phyloP scores from a whole-genome alignment of 2,329 filamentous ascomycete genomes.

The Torrubiella hemipterigena region DNA sequence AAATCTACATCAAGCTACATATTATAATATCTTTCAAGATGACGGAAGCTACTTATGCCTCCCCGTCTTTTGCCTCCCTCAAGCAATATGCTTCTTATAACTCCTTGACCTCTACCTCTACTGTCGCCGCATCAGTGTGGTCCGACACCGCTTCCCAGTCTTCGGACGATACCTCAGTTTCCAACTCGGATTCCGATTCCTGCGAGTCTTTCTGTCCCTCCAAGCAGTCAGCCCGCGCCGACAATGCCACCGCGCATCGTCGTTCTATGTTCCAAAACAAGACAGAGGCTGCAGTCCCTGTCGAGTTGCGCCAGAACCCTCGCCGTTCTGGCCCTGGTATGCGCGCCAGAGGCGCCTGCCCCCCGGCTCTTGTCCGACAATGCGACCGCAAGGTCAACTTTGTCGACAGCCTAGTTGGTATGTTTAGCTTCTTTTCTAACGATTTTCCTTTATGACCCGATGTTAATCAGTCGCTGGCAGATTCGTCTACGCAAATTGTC shows the following conservation, averaged over 20 bases:
- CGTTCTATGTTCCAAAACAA: constrained; percentile 15
- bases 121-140: constrained; percentile 67
- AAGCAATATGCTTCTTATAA: constrained; percentile 49
- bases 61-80: constrained; percentile 37
- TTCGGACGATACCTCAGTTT: constrained; percentile 56
- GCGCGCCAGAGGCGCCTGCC: constrained; percentile 45
- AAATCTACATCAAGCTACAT: constrained; percentile 15
- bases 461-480: constrained; percentile 37
- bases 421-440: constrained; percentile 33
- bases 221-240: constrained; percentile 11
- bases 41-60: constrained; percentile 40
- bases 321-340: constrained; percentile 43
- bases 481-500: constrained; percentile 94
- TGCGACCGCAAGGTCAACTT: constrained; percentile 88
- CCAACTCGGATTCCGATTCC: constrained; percentile 44
- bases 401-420: constrained; percentile 95
- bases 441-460: constrained; percentile 8
- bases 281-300: constrained; percentile 33
- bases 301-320: constrained; percentile 53
- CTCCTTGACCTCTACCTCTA: constrained; percentile 62
- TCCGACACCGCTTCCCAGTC: constrained; percentile 60
- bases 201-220: constrained; percentile 30
- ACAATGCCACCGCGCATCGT: constrained; percentile 12
- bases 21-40: constrained; percentile 36
- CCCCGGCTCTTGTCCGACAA: constrained; percentile 72